Base-by-base conservation (phyloP, 1,284 basidiomycete genomes). In the Fomitopsis pinicola region DNA sequence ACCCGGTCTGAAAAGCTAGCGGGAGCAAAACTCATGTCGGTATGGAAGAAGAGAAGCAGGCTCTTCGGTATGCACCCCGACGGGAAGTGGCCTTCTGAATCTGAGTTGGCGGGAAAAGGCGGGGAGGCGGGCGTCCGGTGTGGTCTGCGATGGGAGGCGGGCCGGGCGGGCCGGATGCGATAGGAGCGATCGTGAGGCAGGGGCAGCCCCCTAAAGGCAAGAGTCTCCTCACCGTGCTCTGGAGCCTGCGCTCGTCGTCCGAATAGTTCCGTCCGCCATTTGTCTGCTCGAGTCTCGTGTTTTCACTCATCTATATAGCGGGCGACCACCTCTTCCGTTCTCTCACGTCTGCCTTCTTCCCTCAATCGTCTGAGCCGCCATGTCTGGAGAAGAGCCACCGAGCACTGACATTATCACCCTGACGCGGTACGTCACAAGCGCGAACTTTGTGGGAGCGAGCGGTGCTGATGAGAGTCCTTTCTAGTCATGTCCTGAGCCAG, bases 391-490 rank as follows among this genome's bases (percentile, higher is more conserved):
- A 72, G 88, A 92, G 68, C 74, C 82, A 61, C 92, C 92, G 66
- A 88, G 80, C 77, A 92, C 91, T 59, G 94, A 97, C 73, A 81
- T 97, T 72, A 92, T 96, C 79, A 97, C 94, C 59, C 85, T 97
- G 72, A 97, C 94, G 63, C 84, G 94, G 92, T 92, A 71, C 58
- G 82, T 66, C 14, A 64, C 33, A 44, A 36, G 30, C 35, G 42
- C 45, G 36, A 26, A 28, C 42, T 48, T 48, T 45, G 54, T 55
- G 22, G 57, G 22, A 35, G 28, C 36, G 44, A 57, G 19, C 38
- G 42, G 35, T 38, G 26, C 45, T 55, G 58, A 58, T 55, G 22
- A 40, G 57, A 59, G 57, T 14, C 28, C 30, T 61, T 57, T 58
- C 7, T 68, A 94, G 92, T 64, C 93, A 96, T 81, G 92, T 97